Conservation (phyloP, 2,329 filamentous ascomycete species). For the Calycina marina region DNA sequence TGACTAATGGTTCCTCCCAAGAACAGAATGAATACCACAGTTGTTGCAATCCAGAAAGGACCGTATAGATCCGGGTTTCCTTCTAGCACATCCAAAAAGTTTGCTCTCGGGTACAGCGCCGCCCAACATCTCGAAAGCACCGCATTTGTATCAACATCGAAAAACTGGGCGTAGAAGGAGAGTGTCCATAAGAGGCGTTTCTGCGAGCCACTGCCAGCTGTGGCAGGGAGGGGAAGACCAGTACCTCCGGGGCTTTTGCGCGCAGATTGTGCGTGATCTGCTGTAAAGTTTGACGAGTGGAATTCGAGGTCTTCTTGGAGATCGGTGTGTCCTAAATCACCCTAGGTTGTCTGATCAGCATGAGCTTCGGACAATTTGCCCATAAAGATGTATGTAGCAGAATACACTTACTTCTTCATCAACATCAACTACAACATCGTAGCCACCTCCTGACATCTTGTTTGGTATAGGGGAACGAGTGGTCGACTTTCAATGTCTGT, state of each 20-base stretch:
- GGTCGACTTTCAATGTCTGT: too few relatives aligned
- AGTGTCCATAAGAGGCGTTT: conserved; percentile 91
- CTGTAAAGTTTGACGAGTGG: conserved; percentile 78
- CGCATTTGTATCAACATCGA: conserved; percentile 90
- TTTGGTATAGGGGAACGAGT: too few relatives aligned
- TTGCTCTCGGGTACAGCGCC: conserved; percentile 77
- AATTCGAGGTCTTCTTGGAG: conserved; percentile 99
- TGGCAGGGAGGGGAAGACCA: conserved; percentile 42
- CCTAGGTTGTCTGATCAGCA: conserved; percentile 36
- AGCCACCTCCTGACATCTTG: conserved; percentile 44
- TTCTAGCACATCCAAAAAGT: conserved; percentile 94
- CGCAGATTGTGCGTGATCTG: conserved; percentile 30
- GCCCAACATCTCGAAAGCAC: conserved; percentile 78
- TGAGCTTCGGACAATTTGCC: not conserved
- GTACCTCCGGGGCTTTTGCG: conserved; percentile 25
- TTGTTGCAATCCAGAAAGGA: conserved; percentile 97
- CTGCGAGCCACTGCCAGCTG: conserved; percentile 34
- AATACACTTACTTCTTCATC: conserved; percentile 65
- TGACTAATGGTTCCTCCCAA: conserved; percentile 88
- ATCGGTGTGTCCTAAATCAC: conserved; percentile 94
- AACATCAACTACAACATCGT: conserved; percentile 95
- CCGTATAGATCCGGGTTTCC: conserved; percentile 95
- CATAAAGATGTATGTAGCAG: not conserved
- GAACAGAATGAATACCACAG: conserved; percentile 90
- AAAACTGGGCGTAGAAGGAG: conserved; percentile 93